phyloP scores from a whole-genome alignment of 2,329 filamentous ascomycete species.

The Trichoderma afroharzianum region DNA sequence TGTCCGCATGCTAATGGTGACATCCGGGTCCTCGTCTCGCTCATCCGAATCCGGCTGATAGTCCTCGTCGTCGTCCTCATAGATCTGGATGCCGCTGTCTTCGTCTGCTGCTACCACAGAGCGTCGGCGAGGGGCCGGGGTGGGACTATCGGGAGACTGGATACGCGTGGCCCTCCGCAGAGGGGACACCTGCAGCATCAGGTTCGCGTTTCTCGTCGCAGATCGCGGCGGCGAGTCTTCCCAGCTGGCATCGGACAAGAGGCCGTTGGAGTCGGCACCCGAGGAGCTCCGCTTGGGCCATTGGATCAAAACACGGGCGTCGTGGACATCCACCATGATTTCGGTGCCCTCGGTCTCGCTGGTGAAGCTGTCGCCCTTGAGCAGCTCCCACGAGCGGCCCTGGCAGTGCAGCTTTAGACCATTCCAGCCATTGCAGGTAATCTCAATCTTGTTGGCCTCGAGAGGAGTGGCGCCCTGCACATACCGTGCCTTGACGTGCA shows the following conservation, averaged over 20 bases:
- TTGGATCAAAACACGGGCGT: slow-evolving; percentile 80
- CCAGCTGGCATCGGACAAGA: slow-evolving; percentile 66
- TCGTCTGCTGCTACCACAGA: slow-evolving; percentile 40
- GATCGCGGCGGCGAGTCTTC: slow-evolving; percentile 56
- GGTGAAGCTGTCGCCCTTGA: slow-evolving; percentile 83
- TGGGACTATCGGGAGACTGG: slow-evolving; percentile 70
- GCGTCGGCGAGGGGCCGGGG: slow-evolving; percentile 47
- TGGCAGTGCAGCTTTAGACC: slow-evolving; percentile 90
- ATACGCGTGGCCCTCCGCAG: slow-evolving; percentile 56
- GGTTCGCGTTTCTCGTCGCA: slow-evolving; percentile 24
- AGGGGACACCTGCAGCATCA: slow-evolving; percentile 59
- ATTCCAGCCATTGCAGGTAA: slow-evolving; percentile 94
- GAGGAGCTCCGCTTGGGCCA: slow-evolving; percentile 65
- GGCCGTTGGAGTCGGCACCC: slow-evolving; percentile 40
- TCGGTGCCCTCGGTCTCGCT: slow-evolving; percentile 84
- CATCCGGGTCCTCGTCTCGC: slow-evolving; percentile 23
- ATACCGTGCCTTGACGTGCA: slow-evolving; percentile 87
- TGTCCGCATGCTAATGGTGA: slow-evolving; percentile 46
- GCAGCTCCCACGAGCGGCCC: slow-evolving; percentile 78
- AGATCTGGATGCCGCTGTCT: slow-evolving; percentile 59
- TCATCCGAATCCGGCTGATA: slow-evolving; percentile 33
- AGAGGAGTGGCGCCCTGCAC: slow-evolving; percentile 64
- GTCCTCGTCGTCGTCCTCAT: slow-evolving; percentile 56
- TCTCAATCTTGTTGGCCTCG: slow-evolving; percentile 75
- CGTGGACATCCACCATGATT: slow-evolving; percentile 94